Percentiles rank a stretch among this genome's conserved stretches.
phyloP scores from a whole-genome alignment of 2,329 filamentous ascomycete species.

The Blastomyces percursus region DNA sequence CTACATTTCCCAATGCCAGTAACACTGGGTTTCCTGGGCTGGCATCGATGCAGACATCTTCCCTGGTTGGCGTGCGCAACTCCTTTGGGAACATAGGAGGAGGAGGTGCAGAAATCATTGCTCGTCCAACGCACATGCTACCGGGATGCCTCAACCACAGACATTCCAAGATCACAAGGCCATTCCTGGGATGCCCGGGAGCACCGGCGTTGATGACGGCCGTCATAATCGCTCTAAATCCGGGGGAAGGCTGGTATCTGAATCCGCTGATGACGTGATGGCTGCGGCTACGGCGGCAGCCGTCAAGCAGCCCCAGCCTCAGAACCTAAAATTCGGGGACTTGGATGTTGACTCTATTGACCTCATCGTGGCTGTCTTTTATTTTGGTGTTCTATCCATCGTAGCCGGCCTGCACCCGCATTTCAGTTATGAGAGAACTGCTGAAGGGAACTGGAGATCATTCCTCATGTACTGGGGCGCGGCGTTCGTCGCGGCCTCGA shows the following conservation, averaged over 20 bases:
- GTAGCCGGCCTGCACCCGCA: constrained; percentile 19
- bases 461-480: constrained; percentile 24
- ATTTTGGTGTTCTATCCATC: constrained; percentile 23
- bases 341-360: constrained; percentile 11
- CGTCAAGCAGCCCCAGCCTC: not conserved
- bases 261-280: not conserved
- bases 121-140: not conserved
- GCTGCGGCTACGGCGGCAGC: not conserved
- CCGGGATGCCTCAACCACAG: not conserved
- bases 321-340: constrained; percentile 5
- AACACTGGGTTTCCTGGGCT: not conserved
- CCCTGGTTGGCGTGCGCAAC: not conserved
- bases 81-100: not conserved
- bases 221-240: not conserved
- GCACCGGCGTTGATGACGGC: not conserved
- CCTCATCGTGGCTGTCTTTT: constrained; percentile 20
- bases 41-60: not conserved
- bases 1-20: not conserved
- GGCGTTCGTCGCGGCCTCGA: constrained; percentile 20
- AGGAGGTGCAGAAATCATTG: not conserved
- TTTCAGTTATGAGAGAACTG: constrained; percentile 18
- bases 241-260: not conserved
- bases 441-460: constrained; percentile 17
- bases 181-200: not conserved
- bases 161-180: not conserved